These are phyloP conservation scores for Pseudogymnoascus sp. DNA, from an alignment of 2,329 filamentous ascomycete species.

Conservation along the genomic window DNA sequence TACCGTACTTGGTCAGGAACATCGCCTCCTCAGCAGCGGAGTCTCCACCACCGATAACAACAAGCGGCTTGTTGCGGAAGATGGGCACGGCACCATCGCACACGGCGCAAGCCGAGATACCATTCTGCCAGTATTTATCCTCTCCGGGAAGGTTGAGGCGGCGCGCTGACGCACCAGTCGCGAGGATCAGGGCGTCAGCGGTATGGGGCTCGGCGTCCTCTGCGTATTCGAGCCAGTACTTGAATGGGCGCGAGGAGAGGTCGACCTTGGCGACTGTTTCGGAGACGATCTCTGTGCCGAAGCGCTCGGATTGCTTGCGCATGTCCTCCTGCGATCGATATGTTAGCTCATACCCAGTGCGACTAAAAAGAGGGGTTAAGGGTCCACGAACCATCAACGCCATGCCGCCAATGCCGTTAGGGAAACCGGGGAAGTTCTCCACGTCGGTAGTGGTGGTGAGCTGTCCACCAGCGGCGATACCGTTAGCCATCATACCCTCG, in stretches of 20 bases:
- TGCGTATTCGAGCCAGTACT: slow-evolving; percentile 84
- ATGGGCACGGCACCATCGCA: slow-evolving; percentile 96
- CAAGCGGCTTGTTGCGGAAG: slow-evolving; percentile 91
- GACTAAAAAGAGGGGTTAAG: background rate
- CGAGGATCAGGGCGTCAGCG: slow-evolving; percentile 86
- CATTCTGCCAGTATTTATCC: slow-evolving; percentile 95
- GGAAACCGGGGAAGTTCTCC: slow-evolving; percentile 97
- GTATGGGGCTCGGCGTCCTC: slow-evolving; percentile 74
- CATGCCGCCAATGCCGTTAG: slow-evolving; percentile 74
- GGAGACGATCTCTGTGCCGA: slow-evolving; percentile 86
- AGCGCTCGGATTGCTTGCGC: slow-evolving; percentile 81
- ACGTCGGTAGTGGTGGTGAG: slow-evolving; percentile 97
- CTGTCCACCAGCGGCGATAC: slow-evolving; percentile 91
- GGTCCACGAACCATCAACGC: slow-evolving; percentile 59
- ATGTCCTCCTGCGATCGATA: slow-evolving; percentile 56
- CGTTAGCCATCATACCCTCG: slow-evolving; percentile 96
- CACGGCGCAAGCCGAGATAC: slow-evolving; percentile 91
- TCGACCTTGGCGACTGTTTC: slow-evolving; percentile 90
- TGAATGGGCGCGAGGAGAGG: slow-evolving; percentile 76
- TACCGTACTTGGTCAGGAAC: slow-evolving; percentile 95
- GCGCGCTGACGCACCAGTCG: slow-evolving; percentile 86
- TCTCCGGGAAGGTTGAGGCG: slow-evolving; percentile 78
- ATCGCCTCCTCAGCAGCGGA: slow-evolving; percentile 95
- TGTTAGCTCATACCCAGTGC: background rate
- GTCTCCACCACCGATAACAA: slow-evolving; percentile 94